Evolutionary conservation across 2,329 filamentous ascomycete genomes (phyloP).

Genomic region (Elsinoe necatrix): DNA sequence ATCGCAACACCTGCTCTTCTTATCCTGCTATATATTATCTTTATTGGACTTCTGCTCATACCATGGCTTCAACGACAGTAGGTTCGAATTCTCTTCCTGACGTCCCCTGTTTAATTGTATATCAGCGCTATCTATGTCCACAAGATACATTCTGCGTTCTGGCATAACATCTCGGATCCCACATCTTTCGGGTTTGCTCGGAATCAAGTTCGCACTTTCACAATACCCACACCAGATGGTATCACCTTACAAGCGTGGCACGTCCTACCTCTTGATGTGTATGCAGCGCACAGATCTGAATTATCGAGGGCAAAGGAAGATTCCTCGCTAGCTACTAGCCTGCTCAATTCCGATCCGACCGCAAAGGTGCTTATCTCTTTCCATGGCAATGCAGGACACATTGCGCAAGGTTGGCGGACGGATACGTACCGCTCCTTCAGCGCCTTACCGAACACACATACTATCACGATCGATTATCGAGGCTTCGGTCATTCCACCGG

Average conservation of each 20-base stretch:
- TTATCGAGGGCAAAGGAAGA: conserved; percentile 47
- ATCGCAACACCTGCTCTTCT: conserved; percentile 6
- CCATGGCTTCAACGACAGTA: conserved; percentile 75
- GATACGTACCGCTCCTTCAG: conserved; percentile 70
- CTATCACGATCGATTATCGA: conserved; percentile 84
- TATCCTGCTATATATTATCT: conserved; percentile 54
- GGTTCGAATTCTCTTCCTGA: conserved; percentile 27
- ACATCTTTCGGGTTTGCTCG: conserved; percentile 80
- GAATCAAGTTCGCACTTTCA: conserved; percentile 84
- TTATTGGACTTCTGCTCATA: conserved; percentile 56
- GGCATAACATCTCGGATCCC: conserved; percentile 64
- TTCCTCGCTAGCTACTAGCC: conserved; percentile 40
- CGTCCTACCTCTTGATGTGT: conserved; percentile 69
- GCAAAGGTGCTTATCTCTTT: conserved; percentile 49
- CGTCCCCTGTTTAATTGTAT: conserved; percentile 5
- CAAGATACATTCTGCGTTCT: conserved; percentile 65
- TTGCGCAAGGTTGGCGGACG: conserved; percentile 70
- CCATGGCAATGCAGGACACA: conserved; percentile 69
- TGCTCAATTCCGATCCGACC: conserved; percentile 45
- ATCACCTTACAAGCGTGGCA: conserved; percentile 85
- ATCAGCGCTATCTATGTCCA: conserved; percentile 73
- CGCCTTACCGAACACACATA: conserved; percentile 63
- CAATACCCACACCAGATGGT: conserved; percentile 63
- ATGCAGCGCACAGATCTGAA: conserved; percentile 59
- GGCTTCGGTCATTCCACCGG: conserved; percentile 78